Evolutionary conservation across 345 rosid genomes (phyloP), one percentile per base, ranked within the genome.

Genomic region (Gossypium raimondii): DNA sequence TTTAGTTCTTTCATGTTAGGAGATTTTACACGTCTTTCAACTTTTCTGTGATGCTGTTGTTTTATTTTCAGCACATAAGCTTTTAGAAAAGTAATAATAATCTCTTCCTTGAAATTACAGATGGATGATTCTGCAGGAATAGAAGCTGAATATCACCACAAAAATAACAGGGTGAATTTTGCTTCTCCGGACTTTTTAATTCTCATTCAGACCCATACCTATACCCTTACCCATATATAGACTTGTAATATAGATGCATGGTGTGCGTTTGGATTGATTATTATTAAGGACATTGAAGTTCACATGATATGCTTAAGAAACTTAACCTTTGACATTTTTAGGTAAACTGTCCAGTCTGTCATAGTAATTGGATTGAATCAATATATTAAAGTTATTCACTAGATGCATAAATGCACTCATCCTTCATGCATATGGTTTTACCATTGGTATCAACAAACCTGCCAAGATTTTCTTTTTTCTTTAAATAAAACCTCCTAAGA

Each of bases 51-150:
- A 18, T 45, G 20, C 51, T 75, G 5, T 29, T 14, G 7, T 69
- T 22, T 27, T 73, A 48, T 58, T 2, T 77, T 64, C 66, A 45
- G 57, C 56, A 25, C 64, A 22, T 73, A 29, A 45, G 48, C 25
- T 57, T 2, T 74, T 25, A 24, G 52, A 72, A 13, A 67, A 66
- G 7, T 34, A 34, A 34, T 34, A 63, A 13, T 73, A 18, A 53
- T 74, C 38, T 60, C 63, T 44, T 72, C 73, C 16, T 50, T 79
- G 29, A 67, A 72, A 78, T 78, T 77, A 75, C 84, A 95, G 99
- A 93, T 95, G 99, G 99, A 95, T 60, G 92, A 89, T 59, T 77
- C 91, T 70, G 93, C 97, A 60, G 98, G 98, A 78, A 95, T 95
- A 75, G 98, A 95, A 82, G 93, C 86, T 43, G 97, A 92, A 9